A percentile compares a stretch with the other conserved stretches of the same genome.
phyloP scores from a whole-genome alignment of 2,329 filamentous ascomycete species.

The Trichoderma atrobrunneum region DNA sequence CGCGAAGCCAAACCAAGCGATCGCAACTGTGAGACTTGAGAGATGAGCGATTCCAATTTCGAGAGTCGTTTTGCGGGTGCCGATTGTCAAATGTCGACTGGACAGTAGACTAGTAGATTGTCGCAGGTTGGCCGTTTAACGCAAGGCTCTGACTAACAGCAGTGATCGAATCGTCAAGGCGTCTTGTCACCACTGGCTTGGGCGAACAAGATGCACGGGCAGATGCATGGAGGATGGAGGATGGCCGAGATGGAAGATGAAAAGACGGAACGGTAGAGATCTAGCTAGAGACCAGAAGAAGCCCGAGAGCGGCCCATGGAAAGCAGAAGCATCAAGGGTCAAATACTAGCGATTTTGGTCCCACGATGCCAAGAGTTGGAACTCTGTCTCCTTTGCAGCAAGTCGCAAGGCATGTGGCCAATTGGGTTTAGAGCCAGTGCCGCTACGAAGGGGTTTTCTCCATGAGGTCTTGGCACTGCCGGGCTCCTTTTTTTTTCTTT shows the following conservation, averaged over 20 bases:
- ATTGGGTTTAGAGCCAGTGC: slow-evolving; percentile 20
- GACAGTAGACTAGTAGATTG: not conserved
- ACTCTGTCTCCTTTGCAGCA: not conserved
- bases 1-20: not conserved
- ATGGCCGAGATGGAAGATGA: not conserved
- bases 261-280: not conserved
- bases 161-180: not conserved
- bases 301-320: not conserved
- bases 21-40: not conserved
- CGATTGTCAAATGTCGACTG: not conserved
- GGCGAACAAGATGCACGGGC: not conserved
- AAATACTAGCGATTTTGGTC: slow-evolving; percentile 12
- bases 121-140: not conserved
- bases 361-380: slow-evolving; percentile 17
- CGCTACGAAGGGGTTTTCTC: slow-evolving; percentile 8
- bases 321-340: slow-evolving; percentile 2
- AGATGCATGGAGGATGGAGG: not conserved
- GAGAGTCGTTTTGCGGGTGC: no score
- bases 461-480: slow-evolving; percentile 18
- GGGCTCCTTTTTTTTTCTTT: not conserved
- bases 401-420: slow-evolving; percentile 5
- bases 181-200: not conserved
- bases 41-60: not conserved
- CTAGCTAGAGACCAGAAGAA: not conserved
- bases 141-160: not conserved